phyloP scores from a whole-genome alignment of 2,329 filamentous ascomycete species.

The Thelonectria blattea region DNA sequence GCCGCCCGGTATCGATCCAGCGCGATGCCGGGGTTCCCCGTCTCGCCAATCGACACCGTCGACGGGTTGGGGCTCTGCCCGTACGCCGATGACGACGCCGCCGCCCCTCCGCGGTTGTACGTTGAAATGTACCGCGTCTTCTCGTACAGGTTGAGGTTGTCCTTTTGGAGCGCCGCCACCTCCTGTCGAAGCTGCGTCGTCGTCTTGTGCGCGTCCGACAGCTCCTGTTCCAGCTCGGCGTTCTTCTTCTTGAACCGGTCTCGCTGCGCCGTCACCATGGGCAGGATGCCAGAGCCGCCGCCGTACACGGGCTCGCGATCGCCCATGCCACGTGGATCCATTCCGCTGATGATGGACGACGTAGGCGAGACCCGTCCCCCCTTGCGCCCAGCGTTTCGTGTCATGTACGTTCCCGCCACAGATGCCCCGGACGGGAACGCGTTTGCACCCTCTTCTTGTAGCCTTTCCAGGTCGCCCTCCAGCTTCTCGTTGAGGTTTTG shows the following conservation, averaged over 20 bases:
- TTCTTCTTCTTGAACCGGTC: conserved; percentile 99
- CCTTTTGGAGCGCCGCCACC: conserved; percentile 89
- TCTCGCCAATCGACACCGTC: conserved; percentile 65
- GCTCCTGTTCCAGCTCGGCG: conserved; percentile 84
- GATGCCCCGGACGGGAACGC: conserved; percentile 89
- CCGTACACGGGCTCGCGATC: conserved; percentile 67
- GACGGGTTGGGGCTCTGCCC: conserved; percentile 77
- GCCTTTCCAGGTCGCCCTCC: conserved; percentile 86
- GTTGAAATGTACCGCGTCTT: conserved; percentile 96
- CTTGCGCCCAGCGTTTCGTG: conserved; percentile 64
- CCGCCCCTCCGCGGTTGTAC: conserved; percentile 76
- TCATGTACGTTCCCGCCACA: conserved; percentile 88
- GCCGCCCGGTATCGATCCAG: conserved; percentile 88
- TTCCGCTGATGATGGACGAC: conserved; percentile 98
- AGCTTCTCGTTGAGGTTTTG: conserved; percentile 86
- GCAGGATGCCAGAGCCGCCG: conserved; percentile 84
- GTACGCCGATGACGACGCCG: conserved; percentile 68
- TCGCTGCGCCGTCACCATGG: conserved; percentile 97
- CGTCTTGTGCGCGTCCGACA: conserved; percentile 81
- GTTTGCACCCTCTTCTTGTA: conserved; percentile 85
- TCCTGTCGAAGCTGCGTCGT: conserved; percentile 90
- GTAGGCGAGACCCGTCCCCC: conserved; percentile 82
- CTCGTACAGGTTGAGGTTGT: conserved; percentile 95
- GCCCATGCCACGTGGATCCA: conserved; percentile 68
- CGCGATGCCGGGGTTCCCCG: conserved; percentile 65